Evolutionary conservation across 768 basidiomycete species (phyloP).

Genomic region (Boletus reticuloceps): DNA sequence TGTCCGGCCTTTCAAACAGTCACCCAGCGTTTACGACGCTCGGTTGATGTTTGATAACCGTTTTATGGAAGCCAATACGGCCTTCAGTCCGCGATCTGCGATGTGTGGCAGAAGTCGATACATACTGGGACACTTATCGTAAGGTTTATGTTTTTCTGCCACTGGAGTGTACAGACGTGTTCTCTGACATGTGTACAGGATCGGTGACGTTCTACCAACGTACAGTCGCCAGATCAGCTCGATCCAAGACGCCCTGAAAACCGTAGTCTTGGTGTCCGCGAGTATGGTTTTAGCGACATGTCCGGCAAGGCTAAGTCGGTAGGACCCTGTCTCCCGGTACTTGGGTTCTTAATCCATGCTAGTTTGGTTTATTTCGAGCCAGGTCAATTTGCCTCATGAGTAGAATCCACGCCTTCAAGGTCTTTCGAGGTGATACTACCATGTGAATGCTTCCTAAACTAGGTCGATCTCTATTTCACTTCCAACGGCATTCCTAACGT

Average conservation of each 20-base stretch:
- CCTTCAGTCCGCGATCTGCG: background rate
- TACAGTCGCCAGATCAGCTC: background rate
- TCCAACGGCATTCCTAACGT: background rate
- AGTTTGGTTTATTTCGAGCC: background rate
- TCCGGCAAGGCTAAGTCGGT: background rate
- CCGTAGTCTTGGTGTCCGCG: background rate
- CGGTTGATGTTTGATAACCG: conserved; percentile 12
- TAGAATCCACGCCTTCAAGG: background rate
- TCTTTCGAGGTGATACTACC: background rate
- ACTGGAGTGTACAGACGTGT: background rate
- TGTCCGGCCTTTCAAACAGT: background rate
- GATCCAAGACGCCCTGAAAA: background rate
- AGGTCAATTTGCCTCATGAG: background rate
- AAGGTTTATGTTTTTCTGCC: background rate
- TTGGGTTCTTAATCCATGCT: background rate
- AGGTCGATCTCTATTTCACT: background rate
- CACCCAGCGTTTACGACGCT: background rate
- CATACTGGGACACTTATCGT: too few relatives aligned
- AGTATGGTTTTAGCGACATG: background rate
- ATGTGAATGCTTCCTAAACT: background rate
- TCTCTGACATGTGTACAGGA: conserved; percentile 1
- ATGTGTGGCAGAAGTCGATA: background rate
- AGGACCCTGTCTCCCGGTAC: background rate
- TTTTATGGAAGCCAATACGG: background rate
- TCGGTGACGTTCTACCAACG: conserved; percentile 1